Conservation (phyloP, 495 filamentous ascomycete species). For the Lasiosphaeriaceae sp. region DNA sequence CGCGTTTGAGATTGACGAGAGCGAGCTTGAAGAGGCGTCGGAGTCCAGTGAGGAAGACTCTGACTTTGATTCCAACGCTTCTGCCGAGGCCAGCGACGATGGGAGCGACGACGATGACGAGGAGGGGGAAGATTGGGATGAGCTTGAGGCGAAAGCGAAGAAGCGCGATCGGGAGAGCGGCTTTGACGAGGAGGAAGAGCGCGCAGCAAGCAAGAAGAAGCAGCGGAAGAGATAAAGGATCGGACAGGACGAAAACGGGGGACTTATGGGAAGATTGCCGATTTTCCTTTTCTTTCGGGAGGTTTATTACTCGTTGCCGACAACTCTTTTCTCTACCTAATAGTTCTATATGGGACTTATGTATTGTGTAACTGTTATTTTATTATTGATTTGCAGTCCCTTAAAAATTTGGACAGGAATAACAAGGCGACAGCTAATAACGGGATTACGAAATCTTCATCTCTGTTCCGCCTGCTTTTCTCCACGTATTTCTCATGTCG, state of each 20-base stretch:
- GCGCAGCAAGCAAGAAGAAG: constrained; percentile 33
- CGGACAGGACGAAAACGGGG: background rate
- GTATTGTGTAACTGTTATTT: no score
- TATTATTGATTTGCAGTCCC: no score
- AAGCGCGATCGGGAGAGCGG: constrained; percentile 76
- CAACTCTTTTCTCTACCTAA: no score
- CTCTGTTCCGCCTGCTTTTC: no score
- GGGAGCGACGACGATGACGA: constrained; percentile 58
- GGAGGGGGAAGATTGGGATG: constrained; percentile 89
- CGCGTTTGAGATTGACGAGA: constrained; percentile 84
- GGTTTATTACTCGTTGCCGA: no score
- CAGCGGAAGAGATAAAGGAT: constrained; percentile 35
- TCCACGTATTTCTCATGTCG: no score
- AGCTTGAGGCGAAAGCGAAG: constrained; percentile 84
- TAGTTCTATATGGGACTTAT: no score
- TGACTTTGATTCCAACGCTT: constrained; percentile 89
- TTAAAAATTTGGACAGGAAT: no score
- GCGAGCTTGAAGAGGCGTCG: constrained; percentile 72
- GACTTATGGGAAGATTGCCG: no score
- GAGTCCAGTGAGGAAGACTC: constrained; percentile 84
- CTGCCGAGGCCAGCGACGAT: constrained; percentile 67
- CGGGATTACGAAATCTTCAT: no score
- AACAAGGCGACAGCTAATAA: no score
- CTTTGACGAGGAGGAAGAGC: constrained; percentile 62
- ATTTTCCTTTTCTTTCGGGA: background rate